Percentiles rank a stretch among this genome's conserved stretches.
Evolutionary conservation across 2,329 filamentous ascomycete genomes (phyloP).

Genomic region (Orbilia brochopaga): DNA sequence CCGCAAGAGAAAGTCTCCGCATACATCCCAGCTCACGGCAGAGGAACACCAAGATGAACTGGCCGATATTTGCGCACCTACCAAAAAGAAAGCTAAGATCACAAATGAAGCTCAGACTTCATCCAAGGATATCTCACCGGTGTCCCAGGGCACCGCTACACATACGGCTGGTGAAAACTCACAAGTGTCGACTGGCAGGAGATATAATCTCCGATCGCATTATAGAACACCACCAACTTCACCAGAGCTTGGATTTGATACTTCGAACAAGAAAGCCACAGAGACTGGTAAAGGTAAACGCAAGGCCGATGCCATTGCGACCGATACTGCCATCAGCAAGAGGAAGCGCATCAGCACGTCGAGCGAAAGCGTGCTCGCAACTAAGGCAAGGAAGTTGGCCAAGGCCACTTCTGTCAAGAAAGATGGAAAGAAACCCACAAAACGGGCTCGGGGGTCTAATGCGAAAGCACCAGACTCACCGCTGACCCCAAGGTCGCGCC

Average conservation of each 20-base stretch:
- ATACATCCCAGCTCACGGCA: slow-evolving; percentile 16
- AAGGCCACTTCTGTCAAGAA: slow-evolving; percentile 24
- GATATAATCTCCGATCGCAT: slow-evolving; percentile 47
- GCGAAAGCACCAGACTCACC: slow-evolving; percentile 4
- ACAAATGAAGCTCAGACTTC: neutral
- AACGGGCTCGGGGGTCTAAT: slow-evolving; percentile 1
- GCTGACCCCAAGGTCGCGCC: slow-evolving; percentile 37
- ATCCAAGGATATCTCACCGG: slow-evolving; percentile 16
- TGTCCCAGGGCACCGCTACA: slow-evolving; percentile 22
- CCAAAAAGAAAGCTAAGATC: slow-evolving; percentile 44
- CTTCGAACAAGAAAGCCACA: slow-evolving; percentile 12
- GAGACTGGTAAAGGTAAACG: neutral
- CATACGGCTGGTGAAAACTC: slow-evolving; percentile 27
- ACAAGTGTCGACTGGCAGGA: slow-evolving; percentile 25
- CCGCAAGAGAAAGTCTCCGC: slow-evolving; percentile 33
- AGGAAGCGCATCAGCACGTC: slow-evolving; percentile 24
- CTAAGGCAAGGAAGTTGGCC: slow-evolving; percentile 26
- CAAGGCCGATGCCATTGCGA: slow-evolving; percentile 2
- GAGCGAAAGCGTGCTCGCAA: slow-evolving; percentile 34
- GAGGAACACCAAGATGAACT: slow-evolving; percentile 43
- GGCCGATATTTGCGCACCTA: slow-evolving; percentile 41
- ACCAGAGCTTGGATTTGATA: slow-evolving; percentile 15
- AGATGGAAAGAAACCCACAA: slow-evolving; percentile 30
- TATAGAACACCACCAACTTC: slow-evolving; percentile 44
- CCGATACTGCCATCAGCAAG: slow-evolving; percentile 10